A percentile compares a stretch with the other conserved stretches of the same genome.
Evolutionary conservation across 2,329 filamentous ascomycete species (phyloP).

Genomic region (Ceratocystis eucalypticola): DNA sequence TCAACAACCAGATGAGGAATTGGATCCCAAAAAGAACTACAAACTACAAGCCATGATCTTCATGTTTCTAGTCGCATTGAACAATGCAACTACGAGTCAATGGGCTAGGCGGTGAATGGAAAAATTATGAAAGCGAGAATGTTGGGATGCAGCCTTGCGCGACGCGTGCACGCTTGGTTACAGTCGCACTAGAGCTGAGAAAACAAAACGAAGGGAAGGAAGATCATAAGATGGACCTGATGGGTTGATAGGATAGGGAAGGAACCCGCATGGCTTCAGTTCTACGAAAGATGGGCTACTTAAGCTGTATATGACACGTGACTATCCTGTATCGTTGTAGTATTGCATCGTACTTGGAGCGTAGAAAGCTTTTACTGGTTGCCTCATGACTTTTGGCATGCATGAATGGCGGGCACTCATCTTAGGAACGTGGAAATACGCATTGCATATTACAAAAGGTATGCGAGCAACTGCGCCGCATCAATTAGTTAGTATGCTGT

Average conservation of each 20-base stretch:
- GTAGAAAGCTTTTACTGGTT: neutral
- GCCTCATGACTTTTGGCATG: neutral
- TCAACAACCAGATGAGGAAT: neutral
- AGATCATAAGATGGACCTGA: neutral
- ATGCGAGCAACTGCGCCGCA: neutral
- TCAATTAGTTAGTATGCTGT: neutral
- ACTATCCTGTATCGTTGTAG: neutral
- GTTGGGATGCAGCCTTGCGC: no score
- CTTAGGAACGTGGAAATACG: neutral
- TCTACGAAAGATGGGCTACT: neutral
- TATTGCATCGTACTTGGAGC: neutral
- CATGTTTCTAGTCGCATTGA: conserved; percentile 3
- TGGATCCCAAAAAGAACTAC: neutral
- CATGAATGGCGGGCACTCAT: neutral
- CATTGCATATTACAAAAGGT: neutral
- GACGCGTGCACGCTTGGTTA: neutral
- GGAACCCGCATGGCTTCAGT: neutral
- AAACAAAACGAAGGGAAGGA: neutral
- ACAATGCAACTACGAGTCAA: neutral
- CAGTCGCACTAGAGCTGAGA: neutral
- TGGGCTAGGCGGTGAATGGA: neutral
- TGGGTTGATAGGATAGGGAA: neutral
- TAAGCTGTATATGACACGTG: no score
- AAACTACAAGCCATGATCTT: neutral
- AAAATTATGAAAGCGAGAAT: neutral